A percentile compares a stretch with the other conserved stretches of the same genome.
Evolutionary conservation across 2,329 filamentous ascomycete species (phyloP).

Genomic region (Colletotrichum cereale): DNA sequence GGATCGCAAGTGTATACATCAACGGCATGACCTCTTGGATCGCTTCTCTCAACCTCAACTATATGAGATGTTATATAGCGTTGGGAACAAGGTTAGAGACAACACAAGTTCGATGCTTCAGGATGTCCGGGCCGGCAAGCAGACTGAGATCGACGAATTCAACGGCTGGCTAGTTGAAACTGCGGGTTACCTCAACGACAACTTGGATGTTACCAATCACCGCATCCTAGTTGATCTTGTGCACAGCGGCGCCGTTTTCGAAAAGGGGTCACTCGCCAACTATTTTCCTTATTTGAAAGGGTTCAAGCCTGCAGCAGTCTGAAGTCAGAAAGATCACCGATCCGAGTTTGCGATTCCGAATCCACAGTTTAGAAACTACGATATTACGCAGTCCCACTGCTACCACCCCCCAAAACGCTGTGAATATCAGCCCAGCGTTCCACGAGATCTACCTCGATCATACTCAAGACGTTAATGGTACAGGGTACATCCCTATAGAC

Average conservation of each 20-base stretch:
- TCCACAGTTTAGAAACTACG: not conserved
- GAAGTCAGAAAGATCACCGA: not conserved
- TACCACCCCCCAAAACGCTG: not conserved
- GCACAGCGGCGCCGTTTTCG: slow-evolving; percentile 50
- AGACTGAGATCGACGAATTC: slow-evolving; percentile 69
- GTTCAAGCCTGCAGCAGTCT: not conserved
- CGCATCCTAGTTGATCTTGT: slow-evolving; percentile 58
- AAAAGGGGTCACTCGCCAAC: slow-evolving; percentile 50
- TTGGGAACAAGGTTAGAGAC: slow-evolving; percentile 61
- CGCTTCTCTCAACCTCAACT: slow-evolving; percentile 60
- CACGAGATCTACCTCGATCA: not conserved
- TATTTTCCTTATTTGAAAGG: slow-evolving; percentile 42
- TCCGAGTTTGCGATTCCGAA: too few relatives aligned
- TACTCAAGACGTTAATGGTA: not conserved
- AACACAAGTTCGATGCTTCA: slow-evolving; percentile 75
- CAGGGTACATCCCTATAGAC: not conserved
- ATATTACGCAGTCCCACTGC: not conserved
- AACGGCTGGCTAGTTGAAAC: slow-evolving; percentile 70
- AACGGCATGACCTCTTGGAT: slow-evolving; percentile 43
- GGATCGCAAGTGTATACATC: slow-evolving; percentile 10
- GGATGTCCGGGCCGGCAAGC: slow-evolving; percentile 63
- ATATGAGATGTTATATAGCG: slow-evolving; percentile 58
- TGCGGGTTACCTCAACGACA: slow-evolving; percentile 53
- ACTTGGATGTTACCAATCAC: slow-evolving; percentile 54
- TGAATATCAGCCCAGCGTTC: not conserved